These are phyloP conservation scores for Petunia hybrid DNA, from an alignment of 305 asterid genomes.

Conservation along the genomic window DNA sequence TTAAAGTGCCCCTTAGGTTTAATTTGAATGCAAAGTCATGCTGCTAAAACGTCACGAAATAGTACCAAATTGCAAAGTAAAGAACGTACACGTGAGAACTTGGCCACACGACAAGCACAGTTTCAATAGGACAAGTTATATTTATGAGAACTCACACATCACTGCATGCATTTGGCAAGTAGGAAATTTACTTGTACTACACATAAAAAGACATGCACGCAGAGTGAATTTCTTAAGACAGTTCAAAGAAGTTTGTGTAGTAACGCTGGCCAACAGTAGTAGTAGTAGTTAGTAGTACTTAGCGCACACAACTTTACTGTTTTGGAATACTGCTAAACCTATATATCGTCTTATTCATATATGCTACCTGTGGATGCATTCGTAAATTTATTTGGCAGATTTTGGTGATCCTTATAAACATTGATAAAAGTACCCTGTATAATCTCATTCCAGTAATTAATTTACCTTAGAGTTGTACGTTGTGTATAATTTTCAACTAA, in stretches of 20 bases:
- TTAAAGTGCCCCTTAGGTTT: no score
- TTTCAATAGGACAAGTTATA: background rate
- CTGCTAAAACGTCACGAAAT: no score
- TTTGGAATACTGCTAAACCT: background rate
- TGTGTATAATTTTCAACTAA: no score
- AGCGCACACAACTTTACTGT: background rate
- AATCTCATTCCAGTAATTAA: no score
- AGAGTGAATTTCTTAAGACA: background rate
- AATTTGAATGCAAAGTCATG: no score
- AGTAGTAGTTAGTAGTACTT: background rate
- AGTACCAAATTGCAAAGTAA: no score
- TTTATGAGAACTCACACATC: conserved; percentile 4
- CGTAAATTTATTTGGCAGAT: conserved; percentile 16
- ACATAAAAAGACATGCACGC: background rate
- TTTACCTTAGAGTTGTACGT: no score
- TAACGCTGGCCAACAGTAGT: background rate
- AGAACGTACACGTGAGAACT: background rate
- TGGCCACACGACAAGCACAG: background rate
- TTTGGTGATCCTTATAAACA: no score
- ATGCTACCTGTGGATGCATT: background rate
- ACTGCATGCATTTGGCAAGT: background rate
- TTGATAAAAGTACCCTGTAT: no score
- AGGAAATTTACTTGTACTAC: background rate
- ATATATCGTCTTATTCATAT: background rate
- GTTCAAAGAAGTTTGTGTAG: conserved; percentile 15